Evolutionary conservation across 306 rosid species (phyloP).

Genomic region (Vigna unguiculata): DNA sequence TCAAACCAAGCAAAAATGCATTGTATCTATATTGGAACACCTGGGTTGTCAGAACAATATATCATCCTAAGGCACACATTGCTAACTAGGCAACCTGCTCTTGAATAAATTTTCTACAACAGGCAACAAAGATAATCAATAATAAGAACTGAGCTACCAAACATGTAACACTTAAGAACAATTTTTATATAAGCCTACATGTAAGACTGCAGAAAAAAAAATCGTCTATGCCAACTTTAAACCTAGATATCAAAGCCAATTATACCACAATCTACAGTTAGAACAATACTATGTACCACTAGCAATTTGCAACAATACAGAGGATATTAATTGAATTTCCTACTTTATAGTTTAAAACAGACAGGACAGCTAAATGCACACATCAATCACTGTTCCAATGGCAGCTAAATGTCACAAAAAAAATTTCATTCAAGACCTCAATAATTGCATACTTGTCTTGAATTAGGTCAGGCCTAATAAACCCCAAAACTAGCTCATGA

Average conservation of each 20-base stretch:
- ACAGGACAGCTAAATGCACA: constrained; percentile 4
- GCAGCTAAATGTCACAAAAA: background rate
- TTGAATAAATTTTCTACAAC: constrained; percentile 32
- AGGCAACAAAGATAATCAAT: constrained; percentile 23
- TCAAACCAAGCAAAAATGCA: constrained; percentile 31
- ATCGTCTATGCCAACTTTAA: constrained; percentile 14
- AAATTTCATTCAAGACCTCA: constrained; percentile 3
- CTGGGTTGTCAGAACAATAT: constrained; percentile 20
- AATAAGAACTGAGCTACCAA: constrained; percentile 33
- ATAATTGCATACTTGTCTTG: background rate
- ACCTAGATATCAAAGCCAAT: constrained; percentile 22
- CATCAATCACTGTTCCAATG: constrained; percentile 13
- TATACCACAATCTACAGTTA: background rate
- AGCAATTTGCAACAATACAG: background rate
- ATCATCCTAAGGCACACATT: constrained; percentile 20
- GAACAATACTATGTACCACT: constrained; percentile 7
- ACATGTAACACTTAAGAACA: background rate
- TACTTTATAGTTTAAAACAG: constrained; percentile 7
- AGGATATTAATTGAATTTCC: background rate
- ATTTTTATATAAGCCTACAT: constrained; percentile 3
- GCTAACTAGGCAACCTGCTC: constrained; percentile 31
- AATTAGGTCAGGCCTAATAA: background rate
- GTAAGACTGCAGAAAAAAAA: background rate
- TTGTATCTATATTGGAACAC: constrained; percentile 30
- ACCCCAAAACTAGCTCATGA: background rate